A percentile compares a stretch with the other conserved stretches of the same genome.
Conservation (phyloP, 2,329 filamentous ascomycete genomes). For the Fusarium ambrosium region DNA sequence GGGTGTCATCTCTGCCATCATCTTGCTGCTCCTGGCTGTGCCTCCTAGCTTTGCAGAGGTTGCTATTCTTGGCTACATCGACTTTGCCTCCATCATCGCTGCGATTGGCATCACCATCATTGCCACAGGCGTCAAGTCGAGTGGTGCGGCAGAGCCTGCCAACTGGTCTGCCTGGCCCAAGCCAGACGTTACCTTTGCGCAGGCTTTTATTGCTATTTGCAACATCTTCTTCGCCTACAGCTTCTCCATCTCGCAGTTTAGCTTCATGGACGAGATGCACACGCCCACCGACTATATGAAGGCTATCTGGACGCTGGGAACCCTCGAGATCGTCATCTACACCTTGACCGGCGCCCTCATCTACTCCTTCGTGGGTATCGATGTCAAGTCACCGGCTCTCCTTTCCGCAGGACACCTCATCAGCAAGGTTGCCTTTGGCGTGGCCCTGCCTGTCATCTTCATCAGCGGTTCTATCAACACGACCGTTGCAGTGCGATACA, state of each 20-base stretch:
- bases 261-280: conserved; percentile 62
- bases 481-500: conserved; percentile 54
- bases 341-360: conserved; percentile 73
- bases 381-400: conserved; percentile 73
- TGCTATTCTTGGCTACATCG: conserved; percentile 44
- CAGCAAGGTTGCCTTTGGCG: conserved; percentile 51
- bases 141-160: conserved; percentile 22
- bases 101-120: conserved; percentile 75
- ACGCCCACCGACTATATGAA: conserved; percentile 57
- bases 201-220: conserved; percentile 69
- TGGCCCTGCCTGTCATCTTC: conserved; percentile 77
- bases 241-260: conserved; percentile 59
- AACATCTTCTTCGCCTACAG: conserved; percentile 79
- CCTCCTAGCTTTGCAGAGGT: conserved; percentile 56
- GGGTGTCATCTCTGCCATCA: conserved; percentile 55
- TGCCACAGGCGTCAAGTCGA: conserved; percentile 63
- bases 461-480: conserved; percentile 76
- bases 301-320: conserved; percentile 71
- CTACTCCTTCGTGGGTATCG: conserved; percentile 73
- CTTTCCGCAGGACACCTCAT: conserved; percentile 69
- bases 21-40: conserved; percentile 56
- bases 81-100: conserved; percentile 53
- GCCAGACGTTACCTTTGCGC: conserved; percentile 58
- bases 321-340: conserved; percentile 72
- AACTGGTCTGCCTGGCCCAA: conserved; percentile 56